Conservation (phyloP, 2,329 filamentous ascomycete genomes). For the Juglanconis oblonga region DNA sequence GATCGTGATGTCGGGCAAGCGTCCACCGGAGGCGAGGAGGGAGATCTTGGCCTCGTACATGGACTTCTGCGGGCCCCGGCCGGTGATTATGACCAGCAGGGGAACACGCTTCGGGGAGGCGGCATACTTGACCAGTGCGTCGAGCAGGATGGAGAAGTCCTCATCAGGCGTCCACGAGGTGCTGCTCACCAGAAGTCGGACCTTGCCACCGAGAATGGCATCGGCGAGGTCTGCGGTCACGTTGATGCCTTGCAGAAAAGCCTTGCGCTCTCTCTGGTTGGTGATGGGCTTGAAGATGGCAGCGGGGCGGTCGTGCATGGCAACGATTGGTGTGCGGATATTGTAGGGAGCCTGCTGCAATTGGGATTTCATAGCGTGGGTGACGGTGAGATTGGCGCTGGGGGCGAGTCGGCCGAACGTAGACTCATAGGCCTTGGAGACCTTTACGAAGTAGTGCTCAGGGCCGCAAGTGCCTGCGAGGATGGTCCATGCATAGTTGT, state of each 20-base stretch:
- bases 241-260: conserved; percentile 63
- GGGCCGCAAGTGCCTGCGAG: conserved; percentile 60
- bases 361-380: conserved; percentile 78
- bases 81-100: conserved; percentile 88
- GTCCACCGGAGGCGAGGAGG: conserved; percentile 56
- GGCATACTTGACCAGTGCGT: conserved; percentile 72
- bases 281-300: conserved; percentile 73
- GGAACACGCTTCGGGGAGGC: conserved; percentile 43
- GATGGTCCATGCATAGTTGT: conserved; percentile 97
- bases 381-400: conserved; percentile 79
- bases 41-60: conserved; percentile 68
- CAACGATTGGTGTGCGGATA: conserved; percentile 62
- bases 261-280: conserved; percentile 40
- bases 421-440: conserved; percentile 77
- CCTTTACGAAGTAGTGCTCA: conserved; percentile 69
- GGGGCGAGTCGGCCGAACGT: conserved; percentile 65
- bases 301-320: conserved; percentile 84
- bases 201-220: conserved; percentile 55
- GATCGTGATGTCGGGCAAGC: conserved; percentile 69
- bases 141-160: conserved; percentile 84
- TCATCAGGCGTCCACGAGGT: conserved; percentile 98
- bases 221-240: conserved; percentile 60
- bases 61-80: conserved; percentile 82
- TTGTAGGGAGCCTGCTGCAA: conserved; percentile 62
- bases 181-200: conserved; percentile 79